Evolutionary conservation across 179 eudicot species (phyloP).

Genomic region (Silene coronaria): DNA sequence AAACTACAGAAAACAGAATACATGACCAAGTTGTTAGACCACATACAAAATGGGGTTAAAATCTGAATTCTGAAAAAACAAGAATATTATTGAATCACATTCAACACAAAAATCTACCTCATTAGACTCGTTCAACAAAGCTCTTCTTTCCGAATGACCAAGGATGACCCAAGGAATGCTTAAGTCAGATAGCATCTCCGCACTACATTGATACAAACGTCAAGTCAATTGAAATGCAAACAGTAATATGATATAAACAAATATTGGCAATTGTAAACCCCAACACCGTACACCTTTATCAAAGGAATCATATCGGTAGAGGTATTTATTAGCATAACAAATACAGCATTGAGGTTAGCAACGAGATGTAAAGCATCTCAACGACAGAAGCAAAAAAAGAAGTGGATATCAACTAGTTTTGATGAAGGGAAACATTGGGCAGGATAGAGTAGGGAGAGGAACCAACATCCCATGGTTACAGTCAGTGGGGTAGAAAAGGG

Average conservation of each 20-base stretch:
- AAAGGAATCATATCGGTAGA: background rate
- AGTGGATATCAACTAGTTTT: too few species aligned
- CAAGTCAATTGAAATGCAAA: background rate
- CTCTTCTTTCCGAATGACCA: constrained; percentile 36
- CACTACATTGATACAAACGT: background rate
- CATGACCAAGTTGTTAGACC: background rate
- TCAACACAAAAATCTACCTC: constrained; percentile 9
- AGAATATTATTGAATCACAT: background rate
- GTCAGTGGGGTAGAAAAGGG: too few species aligned
- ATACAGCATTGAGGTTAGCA: too few species aligned
- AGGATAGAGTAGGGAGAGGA: too few species aligned
- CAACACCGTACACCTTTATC: background rate
- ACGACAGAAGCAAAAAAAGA: too few species aligned
- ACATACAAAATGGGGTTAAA: background rate
- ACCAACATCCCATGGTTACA: too few species aligned
- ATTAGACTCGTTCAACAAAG: constrained; percentile 28
- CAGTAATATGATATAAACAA: background rate
- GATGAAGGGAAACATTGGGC: too few species aligned
- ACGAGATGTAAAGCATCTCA: too few species aligned
- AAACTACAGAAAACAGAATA: constrained; percentile 41
- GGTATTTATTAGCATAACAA: background rate
- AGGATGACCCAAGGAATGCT: constrained; percentile 34
- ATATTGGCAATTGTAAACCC: background rate
- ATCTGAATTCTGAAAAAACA: background rate
- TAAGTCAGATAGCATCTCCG: constrained; percentile 21